Evolutionary conservation across 495 filamentous ascomycete species (phyloP), one percentile per base, ranked within the genome.

Genomic region (Penicillium pulvis): DNA sequence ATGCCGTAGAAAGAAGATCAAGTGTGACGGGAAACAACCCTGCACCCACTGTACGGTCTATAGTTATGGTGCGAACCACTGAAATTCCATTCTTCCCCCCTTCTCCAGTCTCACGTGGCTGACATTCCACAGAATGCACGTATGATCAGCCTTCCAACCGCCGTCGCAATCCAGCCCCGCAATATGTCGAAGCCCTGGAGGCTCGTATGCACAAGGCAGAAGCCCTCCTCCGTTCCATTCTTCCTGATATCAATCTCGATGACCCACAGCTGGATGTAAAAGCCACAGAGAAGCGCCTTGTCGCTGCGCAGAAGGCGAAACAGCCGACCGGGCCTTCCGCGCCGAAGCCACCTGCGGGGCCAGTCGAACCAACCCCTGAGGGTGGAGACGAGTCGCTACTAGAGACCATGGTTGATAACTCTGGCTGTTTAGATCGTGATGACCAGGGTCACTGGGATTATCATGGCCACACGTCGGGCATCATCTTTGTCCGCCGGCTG

Each of bases 31-130:
- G 56, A 96, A 96, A 75, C 92, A 97, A 72, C 95, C 94, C 9
- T 98, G 94, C 73, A 96, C 94, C 2, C 94, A 97, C 72, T 98
- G 94, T 75, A 95, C 92, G 7, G 91, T 97, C 39, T 98, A 98
- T 74, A 96, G 90, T 73, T 98, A 98, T 79, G 94, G 94, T 98
- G 83, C 74, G 84, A 35, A 46, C 35, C 55, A 31, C 35, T 39
- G 41, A n/a, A 47, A 36, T 31, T n/a, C n/a, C 39, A 31, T 26
- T 72, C 17, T 43, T 17, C 8, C n/a, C 4, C 47, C 26, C 20
- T 23, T 51, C 31, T 55, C 49, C 36, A 42, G 8, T n/a, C 47
- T 30, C 57, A 59, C 50, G 53, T 66, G 55, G 58, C 77, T 83
- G 62, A 81, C 61, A 51, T 52, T 55, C 30, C 35, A 67, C 10